These are phyloP conservation scores for Telfairia occidentalis DNA, from an alignment of 331 rosid genomes.

Conservation along the genomic window DNA sequence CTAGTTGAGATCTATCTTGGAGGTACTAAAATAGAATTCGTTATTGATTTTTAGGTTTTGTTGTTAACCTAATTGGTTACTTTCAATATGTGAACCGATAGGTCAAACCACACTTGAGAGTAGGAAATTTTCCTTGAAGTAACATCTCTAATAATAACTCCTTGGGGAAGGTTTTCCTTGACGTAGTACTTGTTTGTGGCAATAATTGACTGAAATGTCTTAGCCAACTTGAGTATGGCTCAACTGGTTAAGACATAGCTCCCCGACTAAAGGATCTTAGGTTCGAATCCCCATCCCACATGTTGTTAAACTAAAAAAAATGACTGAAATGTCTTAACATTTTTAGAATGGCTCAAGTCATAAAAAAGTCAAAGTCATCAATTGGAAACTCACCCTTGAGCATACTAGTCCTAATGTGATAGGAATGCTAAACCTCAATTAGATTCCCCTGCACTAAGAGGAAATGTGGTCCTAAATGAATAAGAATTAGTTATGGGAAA, in stretches of 20 bases:
- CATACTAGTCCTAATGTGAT: background rate
- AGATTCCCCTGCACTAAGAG: background rate
- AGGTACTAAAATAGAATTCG: background rate
- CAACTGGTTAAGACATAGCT: too few relatives aligned
- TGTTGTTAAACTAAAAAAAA: too few relatives aligned
- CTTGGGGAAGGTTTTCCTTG: background rate
- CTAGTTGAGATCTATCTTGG: background rate
- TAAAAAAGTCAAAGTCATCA: background rate
- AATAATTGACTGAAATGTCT: too few relatives aligned
- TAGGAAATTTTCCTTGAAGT: background rate
- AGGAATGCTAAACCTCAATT: background rate
- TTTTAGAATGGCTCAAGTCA: background rate
- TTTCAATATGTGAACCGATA: background rate
- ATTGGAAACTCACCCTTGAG: background rate
- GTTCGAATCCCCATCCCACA: too few relatives aligned
- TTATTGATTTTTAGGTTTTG: background rate
- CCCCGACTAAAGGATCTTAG: too few relatives aligned
- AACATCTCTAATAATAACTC: background rate
- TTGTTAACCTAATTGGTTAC: background rate
- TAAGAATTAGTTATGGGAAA: background rate
- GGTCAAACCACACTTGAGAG: background rate
- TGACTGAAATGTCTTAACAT: background rate
- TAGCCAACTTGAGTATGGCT: too few relatives aligned
- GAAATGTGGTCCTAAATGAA: background rate
- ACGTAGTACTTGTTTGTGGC: background rate